Evolutionary conservation across 495 filamentous ascomycete genomes (phyloP), one percentile per base, ranked within the genome.

Genomic region (Aspergillus egyptiacus): DNA sequence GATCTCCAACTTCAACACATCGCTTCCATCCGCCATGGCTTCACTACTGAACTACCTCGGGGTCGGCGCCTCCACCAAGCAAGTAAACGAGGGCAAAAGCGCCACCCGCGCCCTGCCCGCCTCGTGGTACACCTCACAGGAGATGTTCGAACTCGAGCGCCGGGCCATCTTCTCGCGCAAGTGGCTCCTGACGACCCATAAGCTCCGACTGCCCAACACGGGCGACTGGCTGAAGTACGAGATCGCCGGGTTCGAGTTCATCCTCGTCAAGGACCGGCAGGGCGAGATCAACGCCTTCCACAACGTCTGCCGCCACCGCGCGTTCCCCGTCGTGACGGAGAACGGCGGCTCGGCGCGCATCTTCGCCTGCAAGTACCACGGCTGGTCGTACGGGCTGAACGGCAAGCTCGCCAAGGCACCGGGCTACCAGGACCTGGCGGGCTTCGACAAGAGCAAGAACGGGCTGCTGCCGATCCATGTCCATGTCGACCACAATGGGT

Each of bases 321-420:
- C 77, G 23, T 80, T 73, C 57, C 76, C 77, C 6, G 68, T 82
- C 17, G 74, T 80, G 7, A 70, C 68, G 9, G 71, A 72, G 31
- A 65, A 71, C 6, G 47, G 60, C 7, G 79, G 79, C 4, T 70
- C 64, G 7, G 59, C 75, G 13, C 65, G 67, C 6, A 73, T 81
- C 48, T 71, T 81, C 45, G 61, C 70, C 23, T 83, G 78, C 62
- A 72, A 74, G 47, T 83, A 81, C 44, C 79, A 83, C 62, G 79
- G 79, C 42, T 83, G 79, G 78, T 74, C 71, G 5, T 82, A 82
- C 32, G 73, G 74, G 2, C 64, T 76, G 25, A 76, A 70, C 40
- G 78, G 79, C n/a, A 76, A 78, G 36, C 65, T 82, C 17, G 73
- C 76, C 48, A 81, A 82, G 53, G 78, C 79, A 0, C 77, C 79